Evolutionary conservation across 2,329 filamentous ascomycete species (phyloP).

Genomic region (Trichoderma atroviride): DNA sequence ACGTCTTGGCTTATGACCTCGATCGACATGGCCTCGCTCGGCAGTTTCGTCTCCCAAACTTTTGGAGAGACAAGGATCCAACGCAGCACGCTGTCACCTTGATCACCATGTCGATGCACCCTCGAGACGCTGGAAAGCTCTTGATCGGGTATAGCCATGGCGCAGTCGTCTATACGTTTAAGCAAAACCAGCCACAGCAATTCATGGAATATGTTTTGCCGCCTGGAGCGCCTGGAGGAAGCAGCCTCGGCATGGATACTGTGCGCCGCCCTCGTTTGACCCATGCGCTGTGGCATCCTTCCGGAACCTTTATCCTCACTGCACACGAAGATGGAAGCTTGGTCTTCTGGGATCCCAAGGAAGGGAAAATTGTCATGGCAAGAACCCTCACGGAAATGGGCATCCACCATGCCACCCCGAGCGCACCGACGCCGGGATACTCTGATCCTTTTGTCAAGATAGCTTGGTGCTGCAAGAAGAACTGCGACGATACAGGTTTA

Average conservation of each 20-base stretch:
- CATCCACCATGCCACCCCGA: conserved; percentile 66
- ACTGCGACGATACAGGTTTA: conserved; percentile 89
- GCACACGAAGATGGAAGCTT: conserved; percentile 89
- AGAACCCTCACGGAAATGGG: conserved; percentile 75
- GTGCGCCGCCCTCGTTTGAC: conserved; percentile 73
- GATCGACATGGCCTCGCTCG: conserved; percentile 72
- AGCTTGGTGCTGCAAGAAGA: conserved; percentile 91
- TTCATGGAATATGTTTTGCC: conserved; percentile 85
- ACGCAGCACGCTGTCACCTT: conserved; percentile 63
- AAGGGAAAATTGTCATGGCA: conserved; percentile 81
- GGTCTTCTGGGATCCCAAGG: conserved; percentile 92
- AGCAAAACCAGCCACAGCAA: conserved; percentile 77
- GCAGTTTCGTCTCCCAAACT: conserved; percentile 80
- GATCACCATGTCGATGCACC: conserved; percentile 81
- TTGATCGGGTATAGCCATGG: conserved; percentile 90
- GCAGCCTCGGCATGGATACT: conserved; percentile 63
- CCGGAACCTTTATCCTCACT: conserved; percentile 84
- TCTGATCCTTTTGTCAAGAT: conserved; percentile 78
- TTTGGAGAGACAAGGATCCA: conserved; percentile 77
- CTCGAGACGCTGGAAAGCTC: conserved; percentile 87
- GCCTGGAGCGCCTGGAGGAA: conserved; percentile 80
- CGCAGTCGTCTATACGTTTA: conserved; percentile 90
- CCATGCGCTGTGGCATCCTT: conserved; percentile 92
- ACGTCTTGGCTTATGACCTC: conserved; percentile 89
- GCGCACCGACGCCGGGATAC: conserved; percentile 56